Evolutionary conservation across 2,329 filamentous ascomycete genomes (phyloP).

Genomic region (Fusarium sulawesiense): DNA sequence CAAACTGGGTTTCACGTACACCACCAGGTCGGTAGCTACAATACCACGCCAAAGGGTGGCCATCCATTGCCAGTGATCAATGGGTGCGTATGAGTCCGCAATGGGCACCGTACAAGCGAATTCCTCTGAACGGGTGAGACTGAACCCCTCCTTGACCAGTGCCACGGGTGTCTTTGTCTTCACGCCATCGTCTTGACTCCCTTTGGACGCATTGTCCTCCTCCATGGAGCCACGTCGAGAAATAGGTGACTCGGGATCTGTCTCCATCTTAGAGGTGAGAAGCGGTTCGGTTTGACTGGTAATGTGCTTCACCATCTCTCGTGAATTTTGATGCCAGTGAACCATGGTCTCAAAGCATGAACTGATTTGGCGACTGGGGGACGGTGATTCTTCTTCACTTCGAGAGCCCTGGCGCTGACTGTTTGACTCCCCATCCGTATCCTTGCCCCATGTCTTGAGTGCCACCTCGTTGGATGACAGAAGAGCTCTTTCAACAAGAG

Average conservation of each 20-base stretch:
- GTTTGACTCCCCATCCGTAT: constrained; percentile 35
- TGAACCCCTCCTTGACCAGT: constrained; percentile 81
- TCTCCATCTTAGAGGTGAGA: constrained; percentile 14
- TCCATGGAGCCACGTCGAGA: constrained; percentile 26
- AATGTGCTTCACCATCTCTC: constrained; percentile 71
- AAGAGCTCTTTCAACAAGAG: constrained; percentile 74
- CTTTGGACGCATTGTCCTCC: constrained; percentile 6
- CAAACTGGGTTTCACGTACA: constrained; percentile 67
- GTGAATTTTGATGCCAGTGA: constrained; percentile 80
- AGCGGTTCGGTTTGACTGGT: constrained; percentile 45
- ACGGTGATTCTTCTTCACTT: constrained; percentile 26
- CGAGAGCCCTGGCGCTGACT: constrained; percentile 20
- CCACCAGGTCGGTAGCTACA: constrained; percentile 81
- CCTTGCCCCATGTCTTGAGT: constrained; percentile 59
- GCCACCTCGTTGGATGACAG: constrained; percentile 54
- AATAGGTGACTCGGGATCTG: constrained; percentile 11
- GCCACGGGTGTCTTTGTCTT: constrained; percentile 70
- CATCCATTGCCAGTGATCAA: constrained; percentile 99
- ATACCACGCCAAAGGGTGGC: constrained; percentile 92
- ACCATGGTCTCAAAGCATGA: constrained; percentile 76
- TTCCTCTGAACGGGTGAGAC: constrained; percentile 79
- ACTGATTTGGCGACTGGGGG: constrained; percentile 57
- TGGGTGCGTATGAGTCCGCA: constrained; percentile 78
- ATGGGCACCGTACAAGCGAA: constrained; percentile 81
- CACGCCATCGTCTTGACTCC: constrained; percentile 16